Base-by-base conservation (phyloP, 306 rosid genomes). In the Amphicarpaea edgeworthii region DNA sequence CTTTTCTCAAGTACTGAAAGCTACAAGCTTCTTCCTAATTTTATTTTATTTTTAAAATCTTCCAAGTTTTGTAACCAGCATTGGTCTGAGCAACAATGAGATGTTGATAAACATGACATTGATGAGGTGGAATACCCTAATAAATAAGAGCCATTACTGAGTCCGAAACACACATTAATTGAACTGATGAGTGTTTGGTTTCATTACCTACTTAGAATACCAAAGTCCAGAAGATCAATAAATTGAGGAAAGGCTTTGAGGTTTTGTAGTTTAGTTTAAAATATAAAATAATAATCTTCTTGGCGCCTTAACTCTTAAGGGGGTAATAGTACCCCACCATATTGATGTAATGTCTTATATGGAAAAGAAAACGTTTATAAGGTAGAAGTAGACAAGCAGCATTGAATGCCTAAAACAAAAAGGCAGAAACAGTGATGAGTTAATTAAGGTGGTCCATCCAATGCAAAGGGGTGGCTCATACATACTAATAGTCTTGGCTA, bases 381-480 rank as follows among this genome's bases (percentile, higher is more conserved):
- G 46, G 82, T 46, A 82, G 72, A 77, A 60, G 82, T 34, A 63
- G 86, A 82, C 79, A 67, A 41, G 67, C 7, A 76, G 83, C 83
- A 87, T 80, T 81, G 30, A 79, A 49, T 87, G 67, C 73, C 71
- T 20, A 66, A 66, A 63, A 73, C 81, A 69, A 70, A 72, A 83
- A 60, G 85, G 83, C 79, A 41, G 46, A 28, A 79, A 62, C 76
- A 68, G 59, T 58, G 77, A 58, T 37, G 57, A 12, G 23, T 61
- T n/a, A n/a, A n/a, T 46, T 42, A 45, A 67, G 70, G 77, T 81
- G 90, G 88, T 83, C 87, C 87, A 84, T 83, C 87, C 87, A 84
- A 81, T 63, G 55, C 65, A 43, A 57, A 41, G 70, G n/a, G n/a
- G n/a, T n/a, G n/a, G n/a, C n/a, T n/a, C n/a, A n/a, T n/a, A n/a